Evolutionary conservation across 176 grass and related monocot genomes (phyloP).

Genomic region (Puya raimondii): DNA sequence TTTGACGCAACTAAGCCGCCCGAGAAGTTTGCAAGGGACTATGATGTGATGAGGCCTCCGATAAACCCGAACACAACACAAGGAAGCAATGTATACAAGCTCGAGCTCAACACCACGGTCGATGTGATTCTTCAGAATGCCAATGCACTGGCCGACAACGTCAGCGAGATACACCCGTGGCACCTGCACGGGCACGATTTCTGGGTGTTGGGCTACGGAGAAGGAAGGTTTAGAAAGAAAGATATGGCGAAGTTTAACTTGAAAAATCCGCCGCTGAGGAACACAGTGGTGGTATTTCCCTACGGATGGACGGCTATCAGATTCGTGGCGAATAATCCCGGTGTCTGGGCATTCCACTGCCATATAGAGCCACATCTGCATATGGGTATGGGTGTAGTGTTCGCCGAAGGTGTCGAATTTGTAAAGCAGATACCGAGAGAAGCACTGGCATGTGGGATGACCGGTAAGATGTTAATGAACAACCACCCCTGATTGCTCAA

Average conservation of each 20-base stretch:
- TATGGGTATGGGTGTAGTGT: conserved; percentile 68
- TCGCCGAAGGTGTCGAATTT: conserved; percentile 46
- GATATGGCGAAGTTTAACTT: conserved; percentile 36
- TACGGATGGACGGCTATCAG: conserved; percentile 54
- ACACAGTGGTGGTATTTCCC: conserved; percentile 67
- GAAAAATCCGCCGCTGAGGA: conserved; percentile 56
- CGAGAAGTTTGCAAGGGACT: conserved; percentile 37
- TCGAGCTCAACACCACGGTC: conserved; percentile 27
- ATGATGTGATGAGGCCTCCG: conserved; percentile 51
- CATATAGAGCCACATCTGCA: conserved; percentile 81
- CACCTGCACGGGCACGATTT: conserved; percentile 83
- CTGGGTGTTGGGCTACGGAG: conserved; percentile 77
- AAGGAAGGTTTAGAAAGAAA: conserved; percentile 20
- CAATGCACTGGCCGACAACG: conserved; percentile 15
- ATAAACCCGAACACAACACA: conserved; percentile 36
- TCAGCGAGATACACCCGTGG: conserved; percentile 77
- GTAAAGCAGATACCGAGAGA: conserved; percentile 42
- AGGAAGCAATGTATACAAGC: conserved; percentile 21
- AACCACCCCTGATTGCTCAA: background rate
- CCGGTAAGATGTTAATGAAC: conserved; percentile 14
- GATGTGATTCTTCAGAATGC: conserved; percentile 86
- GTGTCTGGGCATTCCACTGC: conserved; percentile 87
- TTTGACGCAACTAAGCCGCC: conserved; percentile 26
- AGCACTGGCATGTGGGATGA: conserved; percentile 43
- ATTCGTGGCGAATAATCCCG: conserved; percentile 61